These are phyloP conservation scores for Didymella sp. DNA, from an alignment of 2,329 filamentous ascomycete genomes.

Conservation along the genomic window DNA sequence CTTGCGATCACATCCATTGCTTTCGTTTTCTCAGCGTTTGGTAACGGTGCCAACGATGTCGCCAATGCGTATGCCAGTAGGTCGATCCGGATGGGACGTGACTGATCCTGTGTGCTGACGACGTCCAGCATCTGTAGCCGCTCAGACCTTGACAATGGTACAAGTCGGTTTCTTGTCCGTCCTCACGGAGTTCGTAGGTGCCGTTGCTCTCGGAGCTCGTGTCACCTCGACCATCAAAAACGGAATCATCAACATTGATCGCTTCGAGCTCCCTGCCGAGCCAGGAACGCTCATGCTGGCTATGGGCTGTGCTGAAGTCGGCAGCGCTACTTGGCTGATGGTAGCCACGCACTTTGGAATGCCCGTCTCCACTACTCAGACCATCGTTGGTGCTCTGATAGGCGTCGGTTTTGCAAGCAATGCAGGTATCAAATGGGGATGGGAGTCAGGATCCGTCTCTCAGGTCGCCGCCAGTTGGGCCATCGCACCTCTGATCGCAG, in stretches of 20 bases:
- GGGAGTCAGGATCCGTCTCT: slow-evolving; percentile 36
- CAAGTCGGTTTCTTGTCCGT: slow-evolving; percentile 59
- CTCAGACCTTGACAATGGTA: slow-evolving; percentile 60
- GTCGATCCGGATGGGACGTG: slow-evolving; percentile 23
- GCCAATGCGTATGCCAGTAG: slow-evolving; percentile 60
- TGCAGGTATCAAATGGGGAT: slow-evolving; percentile 34
- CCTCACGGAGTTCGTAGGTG: slow-evolving; percentile 60
- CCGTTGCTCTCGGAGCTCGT: slow-evolving; percentile 60
- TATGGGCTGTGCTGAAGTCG: slow-evolving; percentile 63
- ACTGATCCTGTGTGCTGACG: slow-evolving; percentile 6
- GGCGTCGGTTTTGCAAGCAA: slow-evolving; percentile 63
- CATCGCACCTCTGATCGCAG: slow-evolving; percentile 59
- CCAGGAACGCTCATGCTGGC: slow-evolving; percentile 65
- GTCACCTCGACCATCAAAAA: slow-evolving; percentile 69
- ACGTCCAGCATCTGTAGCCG: slow-evolving; percentile 51
- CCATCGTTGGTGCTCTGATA: slow-evolving; percentile 65
- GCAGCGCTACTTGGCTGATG: slow-evolving; percentile 64
- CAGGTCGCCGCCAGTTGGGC: slow-evolving; percentile 55
- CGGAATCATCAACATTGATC: slow-evolving; percentile 60
- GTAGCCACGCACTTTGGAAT: slow-evolving; percentile 60
- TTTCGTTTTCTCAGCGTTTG: slow-evolving; percentile 47
- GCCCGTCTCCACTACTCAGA: slow-evolving; percentile 68
- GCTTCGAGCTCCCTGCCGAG: slow-evolving; percentile 52
- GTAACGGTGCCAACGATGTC: slow-evolving; percentile 59
- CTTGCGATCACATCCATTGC: slow-evolving; percentile 51